Percentiles rank a stretch among this genome's conserved stretches.
phyloP scores from a whole-genome alignment of 2,329 filamentous ascomycete species.

The Tolypocladium sp. region DNA sequence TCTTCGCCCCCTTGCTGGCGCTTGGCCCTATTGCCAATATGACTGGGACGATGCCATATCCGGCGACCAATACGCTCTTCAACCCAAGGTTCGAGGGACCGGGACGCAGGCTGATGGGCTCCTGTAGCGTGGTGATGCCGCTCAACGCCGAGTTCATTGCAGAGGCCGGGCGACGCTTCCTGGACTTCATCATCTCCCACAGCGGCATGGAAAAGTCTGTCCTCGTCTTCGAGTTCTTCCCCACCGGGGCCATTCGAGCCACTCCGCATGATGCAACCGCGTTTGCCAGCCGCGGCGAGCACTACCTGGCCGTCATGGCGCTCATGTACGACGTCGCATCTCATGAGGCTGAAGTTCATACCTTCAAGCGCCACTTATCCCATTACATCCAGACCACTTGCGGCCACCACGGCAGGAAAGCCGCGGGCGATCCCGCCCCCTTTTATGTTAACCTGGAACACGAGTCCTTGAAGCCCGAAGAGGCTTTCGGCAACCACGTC shows the following conservation, averaged over 20 bases:
- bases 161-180: neutral
- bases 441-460: neutral
- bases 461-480: conserved; percentile 2
- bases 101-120: neutral
- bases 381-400: conserved; percentile 11
- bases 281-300: conserved; percentile 33
- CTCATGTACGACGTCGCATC: conserved; percentile 28
- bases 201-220: conserved; percentile 3
- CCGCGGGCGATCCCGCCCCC: neutral
- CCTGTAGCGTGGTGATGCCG: neutral
- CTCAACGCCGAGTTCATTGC: neutral
- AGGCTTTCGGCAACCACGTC: conserved; percentile 21
- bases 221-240: conserved; percentile 25
- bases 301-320: conserved; percentile 31
- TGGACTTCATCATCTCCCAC: conserved; percentile 1
- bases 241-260: conserved; percentile 21
- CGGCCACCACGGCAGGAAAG: neutral
- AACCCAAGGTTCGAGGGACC: conserved; percentile 11
- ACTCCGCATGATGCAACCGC: conserved; percentile 27
- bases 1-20: neutral
- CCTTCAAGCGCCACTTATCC: conserved; percentile 26
- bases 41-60: neutral
- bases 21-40: neutral
- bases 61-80: conserved; percentile 12
- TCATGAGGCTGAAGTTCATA: conserved; percentile 26